phyloP scores from a whole-genome alignment of 306 rosid species.

The Trichosanthes cucumerina region DNA sequence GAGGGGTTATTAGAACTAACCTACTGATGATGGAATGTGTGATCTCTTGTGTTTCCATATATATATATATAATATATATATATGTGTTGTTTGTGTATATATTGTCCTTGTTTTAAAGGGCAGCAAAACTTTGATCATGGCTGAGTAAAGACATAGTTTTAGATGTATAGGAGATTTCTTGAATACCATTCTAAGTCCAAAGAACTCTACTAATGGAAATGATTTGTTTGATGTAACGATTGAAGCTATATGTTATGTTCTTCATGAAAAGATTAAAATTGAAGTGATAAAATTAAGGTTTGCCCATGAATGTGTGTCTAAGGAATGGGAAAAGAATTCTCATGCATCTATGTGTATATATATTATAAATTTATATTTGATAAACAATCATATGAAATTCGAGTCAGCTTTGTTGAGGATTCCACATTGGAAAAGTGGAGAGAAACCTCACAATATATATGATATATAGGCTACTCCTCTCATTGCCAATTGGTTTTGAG shows the following conservation, averaged over 20 bases:
- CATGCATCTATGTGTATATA: not conserved
- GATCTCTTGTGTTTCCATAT: not conserved
- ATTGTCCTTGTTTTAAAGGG: not conserved
- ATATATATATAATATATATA: too few species aligned
- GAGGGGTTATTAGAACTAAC: constrained; percentile 10
- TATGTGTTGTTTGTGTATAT: not conserved
- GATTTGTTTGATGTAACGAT: not conserved
- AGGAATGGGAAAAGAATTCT: too few species aligned
- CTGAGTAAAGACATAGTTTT: not conserved
- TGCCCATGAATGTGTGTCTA: too few species aligned
- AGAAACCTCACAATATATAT: too few species aligned
- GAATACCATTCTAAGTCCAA: not conserved
- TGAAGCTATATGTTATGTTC: not conserved
- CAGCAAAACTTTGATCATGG: not conserved
- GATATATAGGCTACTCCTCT: too few species aligned
- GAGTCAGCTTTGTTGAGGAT: too few species aligned
- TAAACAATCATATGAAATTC: too few species aligned
- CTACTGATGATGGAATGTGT: constrained; percentile 7
- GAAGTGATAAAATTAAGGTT: not conserved
- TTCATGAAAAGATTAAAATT: not conserved
- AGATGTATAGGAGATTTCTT: not conserved
- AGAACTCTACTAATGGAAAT: not conserved
- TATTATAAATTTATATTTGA: too few species aligned
- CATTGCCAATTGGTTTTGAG: too few species aligned
- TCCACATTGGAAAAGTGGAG: too few species aligned